Evolutionary conservation across 345 rosid genomes (phyloP), one percentile per base, ranked within the genome.

Genomic region (Populus alba): DNA sequence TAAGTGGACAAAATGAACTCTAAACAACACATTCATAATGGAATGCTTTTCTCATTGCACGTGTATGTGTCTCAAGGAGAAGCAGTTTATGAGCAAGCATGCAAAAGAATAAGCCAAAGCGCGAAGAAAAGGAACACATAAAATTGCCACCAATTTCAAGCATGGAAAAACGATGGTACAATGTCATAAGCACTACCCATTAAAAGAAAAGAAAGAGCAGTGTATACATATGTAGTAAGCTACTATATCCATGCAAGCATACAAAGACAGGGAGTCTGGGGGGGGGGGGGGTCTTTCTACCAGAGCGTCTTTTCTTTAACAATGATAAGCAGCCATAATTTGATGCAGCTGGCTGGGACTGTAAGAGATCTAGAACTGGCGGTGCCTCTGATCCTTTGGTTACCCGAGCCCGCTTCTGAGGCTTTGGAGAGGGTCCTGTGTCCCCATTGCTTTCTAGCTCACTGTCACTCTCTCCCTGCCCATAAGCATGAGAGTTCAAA

Each of bases 391-490:
- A 82, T 84, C 88, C 88, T 81, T 72, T 83, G 57, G 90, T 86
- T 75, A 82, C 85, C 78, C 79, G 83, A 72, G 87, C 83, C 79
- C 86, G 89, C 85, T 91, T 91, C 78, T 79, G 87, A 73, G 89
- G 88, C 74, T 89, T 87, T 73, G 68, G 82, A 70, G 81, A 86
- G 63, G 88, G 80, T 63, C 78, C 87, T 35, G 51, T 61, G 51
- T 78, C 89, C 75, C 88, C 92, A 67, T 82, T 85, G 66, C 85
- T 84, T 84, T 90, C 95, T 85, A 88, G 87, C 79, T 92, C 97
- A 78, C 92, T 90, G 18, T 88, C 93, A 86, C 90, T 92, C 77
- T 92, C 90, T 78, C 88, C 97, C 89, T 91, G 88, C 83, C 75
- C 17, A 33, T 72, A 16, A 23, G 27, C 41, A 72, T 16, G 12